phyloP scores from a whole-genome alignment of 1,284 basidiomycete species.

The Wolfiporia cocos region DNA sequence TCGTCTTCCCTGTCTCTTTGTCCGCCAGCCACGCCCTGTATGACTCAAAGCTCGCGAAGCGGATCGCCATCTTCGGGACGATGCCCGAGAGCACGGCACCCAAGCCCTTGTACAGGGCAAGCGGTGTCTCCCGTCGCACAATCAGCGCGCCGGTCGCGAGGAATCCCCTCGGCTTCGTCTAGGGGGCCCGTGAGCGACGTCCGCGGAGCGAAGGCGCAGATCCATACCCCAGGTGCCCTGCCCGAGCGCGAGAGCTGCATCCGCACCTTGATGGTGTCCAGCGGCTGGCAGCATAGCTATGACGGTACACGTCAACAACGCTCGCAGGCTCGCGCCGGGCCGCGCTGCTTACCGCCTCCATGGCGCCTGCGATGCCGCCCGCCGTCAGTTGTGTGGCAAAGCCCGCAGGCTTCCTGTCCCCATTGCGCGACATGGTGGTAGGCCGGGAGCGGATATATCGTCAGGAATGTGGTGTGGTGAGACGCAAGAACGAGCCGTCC shows the following conservation, averaged over 20 bases:
- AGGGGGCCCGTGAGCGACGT: background rate
- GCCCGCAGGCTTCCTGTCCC: constrained; percentile 66
- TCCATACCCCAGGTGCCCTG: constrained; percentile 67
- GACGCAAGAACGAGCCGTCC: background rate
- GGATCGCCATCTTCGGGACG: constrained; percentile 99
- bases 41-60: constrained; percentile 95
- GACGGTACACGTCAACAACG: background rate
- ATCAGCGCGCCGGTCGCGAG: constrained; percentile 91
- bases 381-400: constrained; percentile 91
- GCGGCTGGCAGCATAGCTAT: constrained; percentile 74
- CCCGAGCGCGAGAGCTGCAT: constrained; percentile 93
- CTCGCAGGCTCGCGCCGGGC: constrained; percentile 1
- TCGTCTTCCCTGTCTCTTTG: constrained; percentile 71
- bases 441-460: background rate
- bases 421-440: constrained; percentile 46
- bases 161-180: constrained; percentile 93
- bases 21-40: constrained; percentile 87
- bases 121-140: constrained; percentile 85
- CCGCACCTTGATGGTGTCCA: constrained; percentile 97
- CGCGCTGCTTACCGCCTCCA: constrained; percentile 87
- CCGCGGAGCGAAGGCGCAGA: background rate
- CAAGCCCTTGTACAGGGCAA: constrained; percentile 97
- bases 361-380: constrained; percentile 86
- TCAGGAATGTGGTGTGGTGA: background rate
- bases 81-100: constrained; percentile 97